These are phyloP conservation scores for Ogataea nonfermentans DNA, from an alignment of 805 yeast species.

Conservation along the genomic window DNA sequence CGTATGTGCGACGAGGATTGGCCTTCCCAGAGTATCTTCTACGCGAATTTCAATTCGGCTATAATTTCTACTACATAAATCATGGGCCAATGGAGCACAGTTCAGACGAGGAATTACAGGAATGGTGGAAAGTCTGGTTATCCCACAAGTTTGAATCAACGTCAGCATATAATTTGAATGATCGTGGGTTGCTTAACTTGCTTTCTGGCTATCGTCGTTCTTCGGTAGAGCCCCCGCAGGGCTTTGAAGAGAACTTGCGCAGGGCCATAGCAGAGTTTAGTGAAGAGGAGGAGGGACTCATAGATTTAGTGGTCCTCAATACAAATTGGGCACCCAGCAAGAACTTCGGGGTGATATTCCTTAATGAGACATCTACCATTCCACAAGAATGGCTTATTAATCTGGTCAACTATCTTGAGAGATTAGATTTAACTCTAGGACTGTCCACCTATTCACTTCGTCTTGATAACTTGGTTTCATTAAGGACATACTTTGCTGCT, in stretches of 20 bases:
- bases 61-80: constrained; percentile 34
- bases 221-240: constrained; percentile 29
- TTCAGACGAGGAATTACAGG: constrained; percentile 15
- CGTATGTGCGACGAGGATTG: constrained; percentile 26
- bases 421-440: constrained; percentile 26
- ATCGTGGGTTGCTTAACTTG: constrained; percentile 36
- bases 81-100: constrained; percentile 29
- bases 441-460: constrained; percentile 28
- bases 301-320: constrained; percentile 27
- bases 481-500: constrained; percentile 19
- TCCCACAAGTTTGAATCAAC: constrained; percentile 27
- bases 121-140: constrained; percentile 41
- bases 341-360: constrained; percentile 33
- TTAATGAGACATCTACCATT: constrained; percentile 21
- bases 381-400: constrained; percentile 20
- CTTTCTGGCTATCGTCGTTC: constrained; percentile 31
- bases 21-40: constrained; percentile 36
- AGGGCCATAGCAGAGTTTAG: constrained; percentile 19
- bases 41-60: constrained; percentile 31
- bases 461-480: constrained; percentile 27
- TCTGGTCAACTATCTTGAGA: constrained; percentile 27
- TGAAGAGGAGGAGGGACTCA: constrained; percentile 9
- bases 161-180: constrained; percentile 27
- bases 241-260: constrained; percentile 30
- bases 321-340: constrained; percentile 33